phyloP scores from a whole-genome alignment of 2,329 filamentous ascomycete genomes.

The Escovopsis sp. region DNA sequence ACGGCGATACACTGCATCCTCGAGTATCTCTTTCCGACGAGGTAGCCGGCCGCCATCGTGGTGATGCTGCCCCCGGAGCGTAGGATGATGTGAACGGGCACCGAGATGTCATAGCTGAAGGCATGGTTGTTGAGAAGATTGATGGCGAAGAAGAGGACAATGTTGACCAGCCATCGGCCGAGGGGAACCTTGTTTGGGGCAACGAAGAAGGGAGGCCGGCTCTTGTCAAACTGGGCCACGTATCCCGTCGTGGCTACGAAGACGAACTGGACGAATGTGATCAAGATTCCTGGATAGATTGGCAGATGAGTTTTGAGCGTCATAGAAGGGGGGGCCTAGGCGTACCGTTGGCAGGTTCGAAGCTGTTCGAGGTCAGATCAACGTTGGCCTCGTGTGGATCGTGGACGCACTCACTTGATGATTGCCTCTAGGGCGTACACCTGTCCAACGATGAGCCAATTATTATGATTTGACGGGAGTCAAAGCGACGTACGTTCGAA shows the following conservation, averaged over 20 bases:
- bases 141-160: slow-evolving; percentile 78
- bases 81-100: slow-evolving; percentile 92
- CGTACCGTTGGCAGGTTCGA: slow-evolving; percentile 69
- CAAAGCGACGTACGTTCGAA: slow-evolving; percentile 55
- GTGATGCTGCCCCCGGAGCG: slow-evolving; percentile 91
- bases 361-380: too few relatives aligned
- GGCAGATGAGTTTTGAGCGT: background rate
- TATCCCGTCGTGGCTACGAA: slow-evolving; percentile 69
- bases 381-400: too few relatives aligned
- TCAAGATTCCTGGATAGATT: slow-evolving; percentile 48
- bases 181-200: slow-evolving; percentile 68
- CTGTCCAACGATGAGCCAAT: slow-evolving; percentile 28
- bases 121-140: slow-evolving; percentile 96
- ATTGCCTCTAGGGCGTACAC: slow-evolving; percentile 95
- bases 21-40: slow-evolving; percentile 76
- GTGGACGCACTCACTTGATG: slow-evolving; percentile 55
- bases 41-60: slow-evolving; percentile 78
- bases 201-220: slow-evolving; percentile 55
- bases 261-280: slow-evolving; percentile 80
- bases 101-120: slow-evolving; percentile 91
- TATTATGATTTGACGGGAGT: background rate
- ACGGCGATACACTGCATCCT: slow-evolving; percentile 69
- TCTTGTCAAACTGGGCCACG: slow-evolving; percentile 55
- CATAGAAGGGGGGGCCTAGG: slow-evolving; percentile 1
- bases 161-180: slow-evolving; percentile 74